Conservation (phyloP, 1,284 basidiomycete species). For the Ceratobasidium sp. region DNA sequence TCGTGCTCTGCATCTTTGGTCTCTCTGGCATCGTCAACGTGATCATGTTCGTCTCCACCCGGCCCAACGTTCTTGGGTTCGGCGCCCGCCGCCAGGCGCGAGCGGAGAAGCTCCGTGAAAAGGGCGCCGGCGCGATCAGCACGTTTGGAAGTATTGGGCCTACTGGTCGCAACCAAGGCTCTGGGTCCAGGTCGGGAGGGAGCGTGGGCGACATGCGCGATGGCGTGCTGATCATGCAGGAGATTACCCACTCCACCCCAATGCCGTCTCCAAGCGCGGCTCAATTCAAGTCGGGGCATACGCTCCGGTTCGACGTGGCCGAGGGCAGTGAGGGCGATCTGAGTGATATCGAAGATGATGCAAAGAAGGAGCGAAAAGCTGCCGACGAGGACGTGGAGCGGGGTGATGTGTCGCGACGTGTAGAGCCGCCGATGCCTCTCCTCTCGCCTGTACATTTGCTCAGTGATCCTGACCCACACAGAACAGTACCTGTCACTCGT, state of each 20-base stretch:
- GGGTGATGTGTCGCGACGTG: neutral
- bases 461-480: neutral
- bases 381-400: slow-evolving; percentile 17
- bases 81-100: slow-evolving; percentile 39
- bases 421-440: slow-evolving; percentile 8
- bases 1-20: slow-evolving; percentile 47
- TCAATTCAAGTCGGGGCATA: slow-evolving; percentile 32
- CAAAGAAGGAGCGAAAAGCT: neutral
- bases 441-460: neutral
- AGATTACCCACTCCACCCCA: slow-evolving; percentile 19
- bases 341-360: slow-evolving; percentile 30
- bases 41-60: slow-evolving; percentile 46
- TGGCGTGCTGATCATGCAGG: slow-evolving; percentile 32
- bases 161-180: slow-evolving; percentile 19
- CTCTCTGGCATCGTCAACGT: slow-evolving; percentile 47
- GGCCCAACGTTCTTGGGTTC: slow-evolving; percentile 47
- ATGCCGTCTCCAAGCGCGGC: neutral
- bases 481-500: neutral
- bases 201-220: slow-evolving; percentile 3
- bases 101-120: slow-evolving; percentile 31
- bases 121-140: slow-evolving; percentile 25
- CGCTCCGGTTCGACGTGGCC: slow-evolving; percentile 25
- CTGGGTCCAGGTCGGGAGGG: slow-evolving; percentile 9
- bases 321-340: slow-evolving; percentile 30
- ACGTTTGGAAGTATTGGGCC: slow-evolving; percentile 40